These are phyloP conservation scores for Chlamydomonas reinhardtii DNA, from an alignment of 163 green algal genomes.

Conservation along the genomic window DNA sequence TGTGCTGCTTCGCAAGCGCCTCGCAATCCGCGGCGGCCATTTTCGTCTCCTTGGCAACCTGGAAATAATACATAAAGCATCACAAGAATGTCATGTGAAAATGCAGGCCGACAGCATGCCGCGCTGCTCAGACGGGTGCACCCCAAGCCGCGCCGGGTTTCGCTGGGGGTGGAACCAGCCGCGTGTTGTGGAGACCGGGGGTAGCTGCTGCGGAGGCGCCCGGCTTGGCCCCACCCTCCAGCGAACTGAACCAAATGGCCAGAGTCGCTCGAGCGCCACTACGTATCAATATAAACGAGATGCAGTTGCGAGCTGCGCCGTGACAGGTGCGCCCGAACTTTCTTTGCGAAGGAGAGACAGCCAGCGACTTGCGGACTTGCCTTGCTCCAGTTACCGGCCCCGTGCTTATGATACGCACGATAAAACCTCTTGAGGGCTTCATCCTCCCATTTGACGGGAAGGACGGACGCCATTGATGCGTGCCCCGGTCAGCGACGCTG, in stretches of 20 bases:
- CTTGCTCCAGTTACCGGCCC: constrained; percentile 29
- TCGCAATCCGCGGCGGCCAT: constrained; percentile 59
- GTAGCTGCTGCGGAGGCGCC: no score
- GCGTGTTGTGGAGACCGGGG: no score
- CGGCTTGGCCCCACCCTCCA: no score
- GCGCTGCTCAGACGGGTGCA: background rate
- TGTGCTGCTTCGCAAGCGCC: constrained; percentile 58
- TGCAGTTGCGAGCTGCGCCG: background rate
- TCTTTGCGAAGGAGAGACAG: background rate
- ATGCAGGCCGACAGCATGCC: background rate
- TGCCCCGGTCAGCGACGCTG: no score
- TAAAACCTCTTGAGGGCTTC: constrained; percentile 47
- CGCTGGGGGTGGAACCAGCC: no score
- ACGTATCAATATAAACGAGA: no score
- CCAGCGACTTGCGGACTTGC: background rate
- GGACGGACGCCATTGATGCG: no score
- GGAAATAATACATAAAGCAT: no score
- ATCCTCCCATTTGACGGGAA: constrained; percentile 6
- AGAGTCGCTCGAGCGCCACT: no score
- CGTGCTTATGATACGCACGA: constrained; percentile 45
- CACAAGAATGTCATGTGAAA: background rate
- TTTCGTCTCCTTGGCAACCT: constrained; percentile 33
- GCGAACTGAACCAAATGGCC: no score
- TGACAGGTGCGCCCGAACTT: constrained; percentile 3
- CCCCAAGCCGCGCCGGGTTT: background rate